Base-by-base conservation (phyloP, 352 stramenopile species). In the Peronospora farinosa region DNA sequence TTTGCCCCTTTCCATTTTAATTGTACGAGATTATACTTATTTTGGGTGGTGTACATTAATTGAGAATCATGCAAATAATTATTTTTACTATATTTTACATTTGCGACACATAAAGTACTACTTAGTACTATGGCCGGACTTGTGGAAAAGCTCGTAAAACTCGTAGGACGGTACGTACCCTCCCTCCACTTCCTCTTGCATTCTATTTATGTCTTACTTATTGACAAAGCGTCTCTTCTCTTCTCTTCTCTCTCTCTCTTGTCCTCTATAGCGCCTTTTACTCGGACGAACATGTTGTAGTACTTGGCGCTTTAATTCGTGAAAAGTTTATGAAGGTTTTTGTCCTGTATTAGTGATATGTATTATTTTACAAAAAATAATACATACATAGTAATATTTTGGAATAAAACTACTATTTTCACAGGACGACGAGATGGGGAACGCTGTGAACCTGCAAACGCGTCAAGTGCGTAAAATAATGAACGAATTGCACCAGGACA, bases 401-500 rank as follows among this genome's bases (percentile, higher is more conserved):
- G 19, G n/a, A 21, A 21, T 21, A 21, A 21, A 21, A 21, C 3
- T 46, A 46, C 13, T 46, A 36, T 46, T 46, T 39, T 15, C 27
- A 33, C 28, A 92, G 81, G 81, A 94, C 41, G 81, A 92, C 54
- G 81, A 94, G 17, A 92, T 94, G 84, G 81, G 81, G 21, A 92
- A 75, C 47, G 78, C 84, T 17, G 78, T 94, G 45, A 94, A 94
- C 54, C 58, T 94, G 7, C 84, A 94, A 69, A 92, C 81, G 23
- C 78, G 81, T 13, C 84, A 94, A 82, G 69, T 92, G 49, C 80
- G 84, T 42, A 94, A 94, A 51, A 91, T 91, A 60, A 91, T 91
- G 69, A 90, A 89, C 42, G 84, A 94, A 48, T 60, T 94, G 19
- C 78, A 92, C 42, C 77, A 90, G 45, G 84, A 94, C 51, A 63